phyloP scores from a whole-genome alignment of 2,329 filamentous ascomycete genomes.

The Fonsecaea monophora region DNA sequence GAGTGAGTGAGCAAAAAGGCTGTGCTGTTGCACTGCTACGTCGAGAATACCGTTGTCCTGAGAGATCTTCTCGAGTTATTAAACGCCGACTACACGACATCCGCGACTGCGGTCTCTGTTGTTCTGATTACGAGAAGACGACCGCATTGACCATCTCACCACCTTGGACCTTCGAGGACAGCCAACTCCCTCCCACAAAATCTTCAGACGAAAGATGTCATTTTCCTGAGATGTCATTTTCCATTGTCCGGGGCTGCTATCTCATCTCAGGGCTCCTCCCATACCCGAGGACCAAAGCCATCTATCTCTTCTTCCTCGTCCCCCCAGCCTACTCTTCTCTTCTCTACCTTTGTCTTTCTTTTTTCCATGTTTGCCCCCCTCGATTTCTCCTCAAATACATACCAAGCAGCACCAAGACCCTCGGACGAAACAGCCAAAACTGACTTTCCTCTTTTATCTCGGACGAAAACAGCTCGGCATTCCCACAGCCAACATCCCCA shows the following conservation, averaged over 20 bases:
- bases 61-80: too few relatives aligned
- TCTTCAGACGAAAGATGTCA: too few relatives aligned
- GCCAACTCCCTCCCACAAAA: neutral
- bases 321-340: neutral
- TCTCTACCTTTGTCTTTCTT: too few relatives aligned
- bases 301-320: neutral
- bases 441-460: neutral
- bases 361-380: neutral
- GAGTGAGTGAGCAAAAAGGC: too few relatives aligned
- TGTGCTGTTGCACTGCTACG: too few relatives aligned
- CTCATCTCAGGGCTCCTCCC: neutral
- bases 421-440: neutral
- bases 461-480: constrained; percentile 76
- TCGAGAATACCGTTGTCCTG: too few relatives aligned
- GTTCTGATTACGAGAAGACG: neutral
- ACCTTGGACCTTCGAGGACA: neutral
- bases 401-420: neutral
- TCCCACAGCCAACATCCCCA: constrained; percentile 87
- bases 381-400: neutral
- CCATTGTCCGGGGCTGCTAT: neutral
- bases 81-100: too few relatives aligned
- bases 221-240: too few relatives aligned
- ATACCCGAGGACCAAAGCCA: neutral
- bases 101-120: too few relatives aligned
- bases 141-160: neutral